A percentile compares a stretch with the other conserved stretches of the same genome.
Conservation (phyloP, 192 early-diverging fungal genomes). For the Podila epicladia region DNA sequence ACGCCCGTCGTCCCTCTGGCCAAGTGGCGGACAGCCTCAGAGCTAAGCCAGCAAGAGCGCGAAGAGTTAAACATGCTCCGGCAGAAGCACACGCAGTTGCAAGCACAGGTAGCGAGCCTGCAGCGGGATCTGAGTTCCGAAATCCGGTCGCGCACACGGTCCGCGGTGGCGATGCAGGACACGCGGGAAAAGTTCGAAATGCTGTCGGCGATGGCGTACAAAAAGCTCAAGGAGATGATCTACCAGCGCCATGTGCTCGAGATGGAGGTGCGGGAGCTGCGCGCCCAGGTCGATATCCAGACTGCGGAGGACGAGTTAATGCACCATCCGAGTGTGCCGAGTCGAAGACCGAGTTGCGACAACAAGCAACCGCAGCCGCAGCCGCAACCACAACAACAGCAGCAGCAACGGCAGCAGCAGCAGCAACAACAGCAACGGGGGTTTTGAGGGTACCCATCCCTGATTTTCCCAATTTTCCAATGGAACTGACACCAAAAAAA, state of each 20-base stretch:
- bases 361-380: no score
- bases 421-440: no score
- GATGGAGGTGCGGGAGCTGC: conserved; percentile 41
- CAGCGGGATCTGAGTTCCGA: conserved; percentile 37
- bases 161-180: conserved; percentile 58
- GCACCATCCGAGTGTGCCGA: not conserved
- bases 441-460: no score
- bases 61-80: conserved; percentile 34
- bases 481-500: no score
- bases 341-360: no score
- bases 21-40: not conserved
- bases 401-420: no score
- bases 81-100: conserved; percentile 20
- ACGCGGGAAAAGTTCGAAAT: conserved; percentile 60
- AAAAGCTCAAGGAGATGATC: conserved; percentile 58
- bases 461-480: no score
- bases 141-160: conserved; percentile 36
- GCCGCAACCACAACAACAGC: no score
- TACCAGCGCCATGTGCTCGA: conserved; percentile 45
- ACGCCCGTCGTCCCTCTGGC: no score
- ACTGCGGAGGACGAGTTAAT: conserved; percentile 7
- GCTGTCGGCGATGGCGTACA: conserved; percentile 58
- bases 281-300: conserved; percentile 32
- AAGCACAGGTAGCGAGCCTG: conserved; percentile 20
- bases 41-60: conserved; percentile 6